phyloP scores from a whole-genome alignment of 192 early-diverging fungal species.

The Mortierella claussenii region DNA sequence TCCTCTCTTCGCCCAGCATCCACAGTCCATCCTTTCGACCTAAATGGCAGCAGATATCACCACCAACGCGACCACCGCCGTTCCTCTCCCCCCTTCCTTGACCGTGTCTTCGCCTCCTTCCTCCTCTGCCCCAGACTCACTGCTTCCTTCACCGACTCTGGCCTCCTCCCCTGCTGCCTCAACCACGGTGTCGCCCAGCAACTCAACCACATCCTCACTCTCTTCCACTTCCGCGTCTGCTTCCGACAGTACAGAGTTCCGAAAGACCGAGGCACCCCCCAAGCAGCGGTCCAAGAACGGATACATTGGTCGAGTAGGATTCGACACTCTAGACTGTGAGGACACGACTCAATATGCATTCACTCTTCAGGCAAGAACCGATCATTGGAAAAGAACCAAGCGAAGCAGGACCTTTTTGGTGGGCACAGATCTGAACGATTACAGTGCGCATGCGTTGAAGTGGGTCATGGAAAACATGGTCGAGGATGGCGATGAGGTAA shows the following conservation, averaged over 20 bases:
- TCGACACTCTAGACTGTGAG: conserved; percentile 35
- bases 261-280: conserved; percentile 18
- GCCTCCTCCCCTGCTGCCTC: background rate
- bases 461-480: conserved; percentile 65
- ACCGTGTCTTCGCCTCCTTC: conserved; percentile 9
- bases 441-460: conserved; percentile 60
- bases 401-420: conserved; percentile 58
- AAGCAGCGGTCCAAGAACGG: conserved; percentile 41
- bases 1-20: too few species aligned
- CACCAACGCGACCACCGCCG: too few species aligned
- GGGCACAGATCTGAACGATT: conserved; percentile 62
- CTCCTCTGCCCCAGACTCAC: conserved; percentile 3
- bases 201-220: conserved; percentile 24
- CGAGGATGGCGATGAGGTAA: conserved; percentile 66
- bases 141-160: background rate
- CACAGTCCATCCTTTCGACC: too few species aligned
- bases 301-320: conserved; percentile 34
- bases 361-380: conserved; percentile 60
- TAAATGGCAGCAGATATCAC: too few species aligned
- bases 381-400: conserved; percentile 52
- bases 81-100: too few species aligned
- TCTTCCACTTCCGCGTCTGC: background rate
- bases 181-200: conserved; percentile 3
- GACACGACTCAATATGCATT: conserved; percentile 55
- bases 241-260: background rate